Evolutionary conservation across 192 early-diverging fungal genomes (phyloP).

Genomic region (Coemansia sp.): DNA sequence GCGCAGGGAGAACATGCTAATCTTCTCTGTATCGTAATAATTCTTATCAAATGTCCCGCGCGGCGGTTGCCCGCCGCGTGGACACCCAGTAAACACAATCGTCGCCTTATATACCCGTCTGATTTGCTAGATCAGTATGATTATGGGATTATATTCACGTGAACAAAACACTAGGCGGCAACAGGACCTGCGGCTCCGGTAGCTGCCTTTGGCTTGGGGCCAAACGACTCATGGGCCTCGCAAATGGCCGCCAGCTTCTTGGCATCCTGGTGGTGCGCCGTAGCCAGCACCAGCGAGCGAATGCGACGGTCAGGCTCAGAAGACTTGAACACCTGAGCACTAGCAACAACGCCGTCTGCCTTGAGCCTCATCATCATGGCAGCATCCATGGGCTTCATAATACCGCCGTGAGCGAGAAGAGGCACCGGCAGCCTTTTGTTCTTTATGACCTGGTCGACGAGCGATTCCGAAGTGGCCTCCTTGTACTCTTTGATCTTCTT

Average conservation of each 20-base stretch:
- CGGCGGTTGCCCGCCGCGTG: slow-evolving; percentile 24
- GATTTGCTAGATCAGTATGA: no score
- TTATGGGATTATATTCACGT: no score
- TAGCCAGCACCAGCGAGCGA: slow-evolving; percentile 85
- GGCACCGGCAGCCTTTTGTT: slow-evolving; percentile 78
- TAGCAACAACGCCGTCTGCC: slow-evolving; percentile 94
- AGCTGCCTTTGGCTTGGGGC: no score
- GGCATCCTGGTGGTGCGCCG: slow-evolving; percentile 26
- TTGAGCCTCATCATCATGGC: slow-evolving; percentile 95
- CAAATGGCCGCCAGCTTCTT: not conserved
- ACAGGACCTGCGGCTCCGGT: no score
- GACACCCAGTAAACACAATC: not conserved
- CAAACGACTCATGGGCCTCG: not conserved
- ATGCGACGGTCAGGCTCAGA: slow-evolving; percentile 86
- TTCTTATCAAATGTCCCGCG: slow-evolving; percentile 48
- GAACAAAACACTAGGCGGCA: no score
- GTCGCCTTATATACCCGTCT: not conserved
- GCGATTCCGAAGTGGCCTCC: no score
- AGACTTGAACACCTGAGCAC: slow-evolving; percentile 86
- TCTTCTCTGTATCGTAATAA: slow-evolving; percentile 53
- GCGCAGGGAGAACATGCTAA: slow-evolving; percentile 36
- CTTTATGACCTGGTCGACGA: not conserved
- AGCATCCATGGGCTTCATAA: slow-evolving; percentile 93
- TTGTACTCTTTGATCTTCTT: no score
- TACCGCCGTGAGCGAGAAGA: slow-evolving; percentile 94